Evolutionary conservation across 257 asterid genomes (phyloP), one percentile per base, ranked within the genome.

Genomic region (Solanum medicagineum): DNA sequence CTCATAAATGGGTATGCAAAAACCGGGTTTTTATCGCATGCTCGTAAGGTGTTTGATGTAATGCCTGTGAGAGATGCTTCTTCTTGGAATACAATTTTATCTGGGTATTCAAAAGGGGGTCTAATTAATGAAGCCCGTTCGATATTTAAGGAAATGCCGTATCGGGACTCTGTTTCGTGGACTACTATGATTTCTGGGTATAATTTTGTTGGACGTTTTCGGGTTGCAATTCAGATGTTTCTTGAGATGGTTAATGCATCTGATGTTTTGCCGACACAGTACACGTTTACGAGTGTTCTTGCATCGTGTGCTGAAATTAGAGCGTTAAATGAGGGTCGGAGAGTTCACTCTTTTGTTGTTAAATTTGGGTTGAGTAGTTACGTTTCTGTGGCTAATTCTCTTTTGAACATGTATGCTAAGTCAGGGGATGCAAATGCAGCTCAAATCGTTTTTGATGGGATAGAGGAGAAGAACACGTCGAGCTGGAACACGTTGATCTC

Each of bases 351-450:
- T 17, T 89, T 93, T 84, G 93, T 88, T 80, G 91, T 93, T 57
- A 93, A 93, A 85, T 88, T 92, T 49, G 95, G 97, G 65, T 89
- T 89, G 24, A 83, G 88, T 63, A 83, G 94, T 57, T 88, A 87
- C 24, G 89, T 93, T 17, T 91, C 98, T 9, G 95, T 94, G 0
- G 91, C 92, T 11, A 95, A 95, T 85, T 94, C 98, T 11, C 86
- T 95, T 85, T 82, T 93, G 85, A 95, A 93, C 89, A 94, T 95
- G 98, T 95, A 95, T 85, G 93, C 96, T 7, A 95, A 95, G 91
- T 86, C 90, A 44, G 94, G 96, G 22, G 93, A 92, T 59, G 85
- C 83, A 7, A 75, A 55, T 86, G 89, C 88, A 12, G 97, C 97
- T 2, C 77, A 84, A 65, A 49, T 87, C 19, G 93, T 92, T 47